phyloP scores from a whole-genome alignment of 345 rosid species.

The Eucalyptus sideroxylon region DNA sequence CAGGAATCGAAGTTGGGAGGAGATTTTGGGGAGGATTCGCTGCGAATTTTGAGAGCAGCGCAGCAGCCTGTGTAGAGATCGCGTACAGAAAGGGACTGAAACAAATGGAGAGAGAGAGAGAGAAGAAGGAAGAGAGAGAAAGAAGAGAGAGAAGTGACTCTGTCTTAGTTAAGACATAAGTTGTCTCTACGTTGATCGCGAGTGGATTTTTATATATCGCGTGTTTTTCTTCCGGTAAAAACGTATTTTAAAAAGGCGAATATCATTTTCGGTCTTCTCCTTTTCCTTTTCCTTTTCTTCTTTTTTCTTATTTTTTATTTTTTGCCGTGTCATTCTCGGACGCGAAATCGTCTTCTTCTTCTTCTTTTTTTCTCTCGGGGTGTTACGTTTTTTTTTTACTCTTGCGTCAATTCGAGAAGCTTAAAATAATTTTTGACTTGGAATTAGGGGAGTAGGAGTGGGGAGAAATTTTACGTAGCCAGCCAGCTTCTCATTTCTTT shows the following conservation, averaged over 20 bases:
- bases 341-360: background rate
- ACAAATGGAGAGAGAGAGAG: background rate
- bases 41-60: background rate
- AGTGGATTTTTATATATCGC: background rate
- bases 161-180: background rate
- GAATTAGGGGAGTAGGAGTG: background rate
- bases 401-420: background rate
- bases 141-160: background rate
- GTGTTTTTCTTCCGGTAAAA: background rate
- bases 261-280: background rate
- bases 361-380: background rate
- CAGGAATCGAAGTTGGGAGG: background rate
- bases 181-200: slow-evolving; percentile 1
- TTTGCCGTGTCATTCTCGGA: background rate
- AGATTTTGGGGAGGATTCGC: background rate
- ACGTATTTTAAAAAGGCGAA: background rate
- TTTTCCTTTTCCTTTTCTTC: background rate
- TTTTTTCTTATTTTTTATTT: background rate
- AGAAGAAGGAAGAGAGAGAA: background rate
- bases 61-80: background rate
- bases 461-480: background rate
- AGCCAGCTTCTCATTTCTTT: background rate
- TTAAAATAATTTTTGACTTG: background rate
- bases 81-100: background rate
- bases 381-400: background rate